These are phyloP conservation scores for Podaxis mareebaensis DNA, from an alignment of 768 basidiomycete species.

Conservation along the genomic window DNA sequence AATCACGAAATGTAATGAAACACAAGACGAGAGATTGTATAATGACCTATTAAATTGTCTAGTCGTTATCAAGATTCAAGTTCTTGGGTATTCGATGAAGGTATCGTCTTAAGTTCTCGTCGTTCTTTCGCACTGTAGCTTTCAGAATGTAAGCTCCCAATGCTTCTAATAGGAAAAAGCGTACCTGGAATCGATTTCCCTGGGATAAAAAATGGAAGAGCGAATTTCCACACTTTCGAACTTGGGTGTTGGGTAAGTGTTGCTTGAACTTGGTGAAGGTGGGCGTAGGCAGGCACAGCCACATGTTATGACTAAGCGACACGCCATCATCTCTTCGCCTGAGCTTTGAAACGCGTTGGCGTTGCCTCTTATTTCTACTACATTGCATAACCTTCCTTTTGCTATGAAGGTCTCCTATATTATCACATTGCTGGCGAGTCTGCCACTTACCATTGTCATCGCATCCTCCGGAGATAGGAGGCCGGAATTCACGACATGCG, in stretches of 20 bases:
- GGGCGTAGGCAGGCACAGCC: not conserved
- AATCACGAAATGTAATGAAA: not conserved
- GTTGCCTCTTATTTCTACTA: not conserved
- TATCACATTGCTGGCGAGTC: not conserved
- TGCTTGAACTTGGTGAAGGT: not conserved
- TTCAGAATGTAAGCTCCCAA: not conserved
- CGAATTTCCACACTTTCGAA: not conserved
- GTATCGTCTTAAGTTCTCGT: not conserved
- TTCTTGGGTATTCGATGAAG: not conserved
- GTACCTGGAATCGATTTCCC: not conserved
- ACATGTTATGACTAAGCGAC: constrained; percentile 6
- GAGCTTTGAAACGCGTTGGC: not conserved
- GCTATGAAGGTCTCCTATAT: constrained; percentile 1
- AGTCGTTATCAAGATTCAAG: not conserved
- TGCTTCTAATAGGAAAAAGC: not conserved
- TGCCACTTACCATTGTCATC: constrained; percentile 10
- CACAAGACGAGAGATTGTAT: not conserved
- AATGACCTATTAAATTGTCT: not conserved
- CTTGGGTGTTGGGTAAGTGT: constrained; percentile 2
- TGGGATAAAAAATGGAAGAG: not conserved
- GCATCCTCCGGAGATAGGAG: constrained; percentile 69
- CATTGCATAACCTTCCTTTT: not conserved
- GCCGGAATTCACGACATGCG: constrained; percentile 53
- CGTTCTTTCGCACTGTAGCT: not conserved
- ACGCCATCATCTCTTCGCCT: not conserved